Evolutionary conservation across 2,329 filamentous ascomycete species (phyloP).

Genomic region (Didymella keratinophila): DNA sequence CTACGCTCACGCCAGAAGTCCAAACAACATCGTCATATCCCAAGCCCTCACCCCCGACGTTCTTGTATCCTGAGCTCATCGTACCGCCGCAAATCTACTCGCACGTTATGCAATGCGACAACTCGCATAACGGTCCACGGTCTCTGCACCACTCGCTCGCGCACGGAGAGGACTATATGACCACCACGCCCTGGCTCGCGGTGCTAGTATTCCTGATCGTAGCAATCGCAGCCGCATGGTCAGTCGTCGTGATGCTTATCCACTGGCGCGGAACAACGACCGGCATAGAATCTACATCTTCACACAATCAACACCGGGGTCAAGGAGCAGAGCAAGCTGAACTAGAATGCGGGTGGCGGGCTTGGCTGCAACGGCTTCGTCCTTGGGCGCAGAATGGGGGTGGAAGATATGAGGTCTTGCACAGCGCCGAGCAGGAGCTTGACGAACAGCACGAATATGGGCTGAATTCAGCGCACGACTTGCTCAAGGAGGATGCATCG

Average conservation of each 20-base stretch:
- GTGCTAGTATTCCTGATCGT: neutral
- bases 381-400: too few relatives aligned
- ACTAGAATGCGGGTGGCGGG: too few relatives aligned
- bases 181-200: neutral
- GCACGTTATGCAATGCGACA: slow-evolving; percentile 1
- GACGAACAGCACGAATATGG: too few relatives aligned
- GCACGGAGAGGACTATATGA: too few relatives aligned
- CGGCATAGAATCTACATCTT: too few relatives aligned
- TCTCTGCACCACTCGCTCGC: neutral
- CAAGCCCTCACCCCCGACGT: neutral
- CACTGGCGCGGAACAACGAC: neutral
- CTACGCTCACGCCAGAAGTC: too few relatives aligned
- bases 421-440: neutral
- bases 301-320: too few relatives aligned
- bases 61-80: neutral
- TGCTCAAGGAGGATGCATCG: too few relatives aligned
- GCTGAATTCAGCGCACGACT: neutral
- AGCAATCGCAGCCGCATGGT: neutral
- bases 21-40: neutral
- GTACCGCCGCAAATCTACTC: neutral
- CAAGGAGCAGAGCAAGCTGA: too few relatives aligned
- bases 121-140: too few relatives aligned
- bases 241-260: neutral
- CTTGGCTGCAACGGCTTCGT: too few relatives aligned
- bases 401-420: neutral